phyloP scores from a whole-genome alignment of 2,329 filamentous ascomycete species.

The Mariannaea elegans region DNA sequence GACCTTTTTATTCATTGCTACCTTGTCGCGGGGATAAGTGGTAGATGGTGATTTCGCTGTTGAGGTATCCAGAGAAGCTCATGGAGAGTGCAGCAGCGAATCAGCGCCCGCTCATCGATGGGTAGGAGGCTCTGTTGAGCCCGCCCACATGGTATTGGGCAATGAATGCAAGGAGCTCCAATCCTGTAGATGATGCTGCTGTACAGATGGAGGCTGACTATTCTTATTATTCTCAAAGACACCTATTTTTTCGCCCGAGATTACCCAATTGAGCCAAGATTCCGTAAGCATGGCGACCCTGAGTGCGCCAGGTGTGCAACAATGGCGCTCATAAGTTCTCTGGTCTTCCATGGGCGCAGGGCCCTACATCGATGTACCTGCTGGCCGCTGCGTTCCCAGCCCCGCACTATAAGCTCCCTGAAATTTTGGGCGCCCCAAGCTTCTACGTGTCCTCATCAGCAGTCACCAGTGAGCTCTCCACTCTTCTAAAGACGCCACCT shows the following conservation, averaged over 20 bases:
- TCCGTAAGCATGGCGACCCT: constrained; percentile 17
- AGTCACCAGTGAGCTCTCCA: constrained; percentile 37
- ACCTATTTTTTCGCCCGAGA: not conserved
- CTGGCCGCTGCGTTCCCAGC: constrained; percentile 21
- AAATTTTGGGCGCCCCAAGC: constrained; percentile 37
- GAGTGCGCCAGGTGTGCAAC: constrained; percentile 10
- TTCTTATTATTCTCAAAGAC: not conserved
- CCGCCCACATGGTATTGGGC: no score
- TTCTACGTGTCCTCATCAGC: constrained; percentile 49
- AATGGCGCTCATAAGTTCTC: constrained; percentile 23
- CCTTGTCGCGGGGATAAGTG: no score
- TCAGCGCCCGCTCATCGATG: no score
- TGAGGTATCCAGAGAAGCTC: no score
- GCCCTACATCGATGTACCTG: constrained; percentile 22
- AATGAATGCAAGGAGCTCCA: no score
- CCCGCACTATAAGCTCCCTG: constrained; percentile 39
- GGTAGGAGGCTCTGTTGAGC: no score
- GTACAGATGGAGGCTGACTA: not conserved
- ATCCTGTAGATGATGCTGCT: not conserved
- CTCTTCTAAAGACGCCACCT: constrained; percentile 40
- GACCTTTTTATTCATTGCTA: no score
- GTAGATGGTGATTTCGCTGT: no score
- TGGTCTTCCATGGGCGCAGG: constrained; percentile 34
- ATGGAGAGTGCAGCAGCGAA: no score
- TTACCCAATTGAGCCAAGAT: constrained; percentile 21